A percentile compares a stretch with the other conserved stretches of the same genome.
Conservation (phyloP, 2,329 filamentous ascomycete species). For the Chaetomiaceae sp. region DNA sequence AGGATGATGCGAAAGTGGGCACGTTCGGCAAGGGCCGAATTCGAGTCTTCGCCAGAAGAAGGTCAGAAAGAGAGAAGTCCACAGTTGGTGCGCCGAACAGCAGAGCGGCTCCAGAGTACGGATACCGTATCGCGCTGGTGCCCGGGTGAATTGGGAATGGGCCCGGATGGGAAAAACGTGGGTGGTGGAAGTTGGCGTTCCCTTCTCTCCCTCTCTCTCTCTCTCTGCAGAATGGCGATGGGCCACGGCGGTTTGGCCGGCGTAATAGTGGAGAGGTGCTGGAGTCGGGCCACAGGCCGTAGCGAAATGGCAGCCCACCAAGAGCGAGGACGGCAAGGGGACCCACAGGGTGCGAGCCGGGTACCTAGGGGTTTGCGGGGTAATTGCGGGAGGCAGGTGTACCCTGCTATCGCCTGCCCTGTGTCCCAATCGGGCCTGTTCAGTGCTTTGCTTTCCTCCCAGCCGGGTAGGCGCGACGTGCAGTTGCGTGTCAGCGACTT, state of each 20-base stretch:
- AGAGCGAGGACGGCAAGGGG: constrained; percentile 6
- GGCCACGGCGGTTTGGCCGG: constrained; percentile 53
- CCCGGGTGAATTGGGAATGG: neutral
- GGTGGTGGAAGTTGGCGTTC: constrained; percentile 21
- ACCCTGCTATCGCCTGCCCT: constrained; percentile 17
- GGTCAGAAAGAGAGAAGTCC: too few species aligned
- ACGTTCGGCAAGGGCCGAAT: constrained; percentile 7
- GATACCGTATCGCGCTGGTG: neutral
- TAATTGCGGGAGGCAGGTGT: constrained; percentile 13
- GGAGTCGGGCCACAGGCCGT: constrained; percentile 29
- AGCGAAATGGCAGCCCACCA: constrained; percentile 15
- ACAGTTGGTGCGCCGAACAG: neutral
- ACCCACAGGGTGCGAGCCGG: constrained; percentile 9
- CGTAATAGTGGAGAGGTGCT: constrained; percentile 50
- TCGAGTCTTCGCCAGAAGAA: neutral
- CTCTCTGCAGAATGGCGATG: constrained; percentile 37
- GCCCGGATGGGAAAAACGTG: constrained; percentile 7
- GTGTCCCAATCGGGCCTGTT: constrained; percentile 29
- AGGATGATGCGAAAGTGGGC: constrained; percentile 2
- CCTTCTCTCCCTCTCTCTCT: too few species aligned
- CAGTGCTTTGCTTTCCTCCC: constrained; percentile 17
- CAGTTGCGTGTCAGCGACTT: neutral
- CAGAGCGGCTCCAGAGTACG: neutral
- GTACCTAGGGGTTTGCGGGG: constrained; percentile 11
- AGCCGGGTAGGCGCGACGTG: constrained; percentile 10